These are phyloP conservation scores for Staphylotrichum tortipilum DNA, from an alignment of 495 filamentous ascomycete species.

Conservation along the genomic window DNA sequence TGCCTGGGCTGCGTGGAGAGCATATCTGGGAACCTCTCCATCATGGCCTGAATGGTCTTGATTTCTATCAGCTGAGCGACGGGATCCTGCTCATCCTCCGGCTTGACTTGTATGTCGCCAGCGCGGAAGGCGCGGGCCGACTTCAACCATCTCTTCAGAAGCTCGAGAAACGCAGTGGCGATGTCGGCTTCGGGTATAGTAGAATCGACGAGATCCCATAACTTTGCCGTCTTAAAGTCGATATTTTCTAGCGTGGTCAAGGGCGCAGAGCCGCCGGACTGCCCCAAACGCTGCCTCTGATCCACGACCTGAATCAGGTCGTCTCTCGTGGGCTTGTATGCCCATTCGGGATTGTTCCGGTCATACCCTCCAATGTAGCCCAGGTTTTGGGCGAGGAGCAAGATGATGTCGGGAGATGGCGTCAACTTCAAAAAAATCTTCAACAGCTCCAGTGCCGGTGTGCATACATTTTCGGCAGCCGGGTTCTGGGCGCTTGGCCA, in stretches of 20 bases:
- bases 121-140: constrained; percentile 14
- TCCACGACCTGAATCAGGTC: constrained; percentile 27
- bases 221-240: constrained; percentile 42
- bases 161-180: constrained; percentile 53
- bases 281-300: constrained; percentile 1
- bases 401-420: constrained; percentile 33
- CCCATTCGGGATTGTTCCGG: constrained; percentile 27
- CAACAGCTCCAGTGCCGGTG: constrained; percentile 34
- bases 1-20: constrained; percentile 55
- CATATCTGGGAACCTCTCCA: constrained; percentile 57
- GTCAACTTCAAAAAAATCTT: constrained; percentile 39
- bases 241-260: constrained; percentile 24
- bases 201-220: constrained; percentile 46
- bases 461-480: constrained; percentile 26
- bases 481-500: constrained; percentile 32
- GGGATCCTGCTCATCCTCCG: constrained; percentile 34
- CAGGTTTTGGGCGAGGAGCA: constrained; percentile 33
- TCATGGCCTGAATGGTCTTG: constrained; percentile 58
- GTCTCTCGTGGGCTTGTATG: constrained; percentile 21
- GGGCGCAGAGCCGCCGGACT: neutral
- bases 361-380: constrained; percentile 30
- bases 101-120: constrained; percentile 15
- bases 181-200: constrained; percentile 49
- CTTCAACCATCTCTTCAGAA: constrained; percentile 55
- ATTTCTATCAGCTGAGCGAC: constrained; percentile 46